phyloP scores from a whole-genome alignment of 257 asterid species.

The Eustoma russellianum region DNA sequence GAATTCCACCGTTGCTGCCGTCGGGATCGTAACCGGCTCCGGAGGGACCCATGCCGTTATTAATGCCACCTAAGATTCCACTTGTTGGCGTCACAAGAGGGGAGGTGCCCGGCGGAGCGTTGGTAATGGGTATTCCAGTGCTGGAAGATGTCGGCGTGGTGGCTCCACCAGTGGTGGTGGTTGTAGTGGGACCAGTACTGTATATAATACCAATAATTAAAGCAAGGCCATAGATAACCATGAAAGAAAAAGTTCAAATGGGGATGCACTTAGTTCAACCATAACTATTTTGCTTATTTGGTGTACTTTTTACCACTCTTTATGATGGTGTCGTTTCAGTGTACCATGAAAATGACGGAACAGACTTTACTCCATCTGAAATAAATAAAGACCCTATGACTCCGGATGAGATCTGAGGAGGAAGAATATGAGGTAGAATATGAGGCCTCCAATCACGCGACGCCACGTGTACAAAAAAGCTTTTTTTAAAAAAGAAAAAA shows the following conservation, averaged over 20 bases:
- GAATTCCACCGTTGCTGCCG: constrained; percentile 1
- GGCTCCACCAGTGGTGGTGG: not conserved
- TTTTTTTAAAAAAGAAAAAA: no score
- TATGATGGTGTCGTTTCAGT: constrained; percentile 7
- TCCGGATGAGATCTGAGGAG: no score
- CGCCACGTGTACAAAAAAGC: no score
- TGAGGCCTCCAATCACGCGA: no score
- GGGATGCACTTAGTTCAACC: not conserved
- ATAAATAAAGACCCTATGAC: no score
- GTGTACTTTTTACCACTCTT: no score
- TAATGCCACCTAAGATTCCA: not conserved
- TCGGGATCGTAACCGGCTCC: constrained; percentile 7
- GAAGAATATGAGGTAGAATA: no score
- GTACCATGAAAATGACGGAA: not conserved
- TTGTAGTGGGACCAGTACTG: not conserved
- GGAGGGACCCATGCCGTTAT: constrained; percentile 6
- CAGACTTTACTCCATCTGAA: not conserved
- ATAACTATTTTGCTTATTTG: not conserved
- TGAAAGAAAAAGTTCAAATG: not conserved
- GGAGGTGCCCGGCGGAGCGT: constrained; percentile 1
- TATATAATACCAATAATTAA: not conserved
- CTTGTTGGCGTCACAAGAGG: constrained; percentile 4
- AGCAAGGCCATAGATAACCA: not conserved
- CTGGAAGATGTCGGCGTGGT: not conserved
- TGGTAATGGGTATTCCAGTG: not conserved